phyloP scores from a whole-genome alignment of 2,329 filamentous ascomycete genomes.

The Botrytis tulipae region DNA sequence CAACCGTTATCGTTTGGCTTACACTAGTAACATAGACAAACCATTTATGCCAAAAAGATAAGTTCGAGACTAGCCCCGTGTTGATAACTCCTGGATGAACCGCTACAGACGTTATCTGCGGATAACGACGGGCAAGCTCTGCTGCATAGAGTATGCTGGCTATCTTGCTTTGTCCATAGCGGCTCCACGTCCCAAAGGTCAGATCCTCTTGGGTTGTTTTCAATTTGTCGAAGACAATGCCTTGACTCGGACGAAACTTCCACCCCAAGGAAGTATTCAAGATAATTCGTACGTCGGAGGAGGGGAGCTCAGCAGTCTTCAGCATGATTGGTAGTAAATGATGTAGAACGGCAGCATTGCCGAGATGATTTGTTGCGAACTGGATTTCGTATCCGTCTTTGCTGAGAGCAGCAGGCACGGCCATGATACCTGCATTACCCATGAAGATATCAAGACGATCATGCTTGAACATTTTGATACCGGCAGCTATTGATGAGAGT shows the following conservation, averaged over 20 bases:
- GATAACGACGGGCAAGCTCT: background rate
- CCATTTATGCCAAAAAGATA: background rate
- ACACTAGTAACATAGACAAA: background rate
- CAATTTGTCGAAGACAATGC: background rate
- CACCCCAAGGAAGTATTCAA: background rate
- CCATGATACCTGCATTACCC: background rate
- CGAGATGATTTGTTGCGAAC: background rate
- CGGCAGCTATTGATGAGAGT: background rate
- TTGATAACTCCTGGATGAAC: background rate
- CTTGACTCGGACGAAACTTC: background rate
- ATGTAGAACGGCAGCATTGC: background rate
- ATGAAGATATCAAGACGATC: background rate
- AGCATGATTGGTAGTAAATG: background rate
- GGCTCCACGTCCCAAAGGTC: background rate
- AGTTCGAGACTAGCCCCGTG: background rate
- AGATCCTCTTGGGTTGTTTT: background rate
- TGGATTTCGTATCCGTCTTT: background rate
- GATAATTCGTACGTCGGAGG: background rate
- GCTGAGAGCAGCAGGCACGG: background rate
- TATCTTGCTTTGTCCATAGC: background rate
- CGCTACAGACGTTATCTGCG: background rate
- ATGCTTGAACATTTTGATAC: background rate
- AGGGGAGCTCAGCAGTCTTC: background rate
- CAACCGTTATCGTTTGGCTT: background rate
- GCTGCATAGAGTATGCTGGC: background rate